Conservation (phyloP, 768 basidiomycete genomes). For the Lactarius evosmus region DNA sequence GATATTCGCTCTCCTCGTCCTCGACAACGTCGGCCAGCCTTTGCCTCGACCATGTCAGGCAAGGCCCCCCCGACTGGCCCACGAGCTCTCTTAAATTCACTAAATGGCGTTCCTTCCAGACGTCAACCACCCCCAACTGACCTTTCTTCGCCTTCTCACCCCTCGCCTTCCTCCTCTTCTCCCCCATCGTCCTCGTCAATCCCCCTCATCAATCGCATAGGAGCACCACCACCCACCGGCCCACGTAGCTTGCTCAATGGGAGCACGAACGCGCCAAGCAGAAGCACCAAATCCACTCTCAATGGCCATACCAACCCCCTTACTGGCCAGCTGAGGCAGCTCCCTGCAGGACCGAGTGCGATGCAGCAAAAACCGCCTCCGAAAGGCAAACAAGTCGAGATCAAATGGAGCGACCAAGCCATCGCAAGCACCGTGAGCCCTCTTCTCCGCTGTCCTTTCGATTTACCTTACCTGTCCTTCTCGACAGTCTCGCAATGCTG, state of each 20-base stretch:
- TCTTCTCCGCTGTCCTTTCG: slow-evolving; percentile 15
- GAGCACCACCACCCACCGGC: slow-evolving; percentile 59
- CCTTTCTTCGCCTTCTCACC: slow-evolving; percentile 19
- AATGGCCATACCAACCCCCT: slow-evolving; percentile 42
- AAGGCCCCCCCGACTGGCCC: slow-evolving; percentile 76
- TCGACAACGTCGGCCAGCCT: slow-evolving; percentile 26
- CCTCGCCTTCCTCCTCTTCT: slow-evolving; percentile 32
- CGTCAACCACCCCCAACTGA: slow-evolving; percentile 25
- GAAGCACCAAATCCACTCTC: slow-evolving; percentile 42
- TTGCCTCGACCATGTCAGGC: slow-evolving; percentile 56
- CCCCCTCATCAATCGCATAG: slow-evolving; percentile 41
- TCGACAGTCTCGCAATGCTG: slow-evolving; percentile 22
- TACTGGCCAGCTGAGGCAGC: slow-evolving; percentile 31
- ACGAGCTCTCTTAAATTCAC: slow-evolving; percentile 56
- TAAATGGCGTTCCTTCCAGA: slow-evolving; percentile 33
- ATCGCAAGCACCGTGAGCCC: slow-evolving; percentile 36
- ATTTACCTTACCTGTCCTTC: slow-evolving; percentile 21
- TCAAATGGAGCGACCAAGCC: slow-evolving; percentile 33
- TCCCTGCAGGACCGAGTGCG: slow-evolving; percentile 36
- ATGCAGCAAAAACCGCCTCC: slow-evolving; percentile 33
- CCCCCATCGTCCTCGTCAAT: slow-evolving; percentile 38
- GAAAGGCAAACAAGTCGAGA: slow-evolving; percentile 45
- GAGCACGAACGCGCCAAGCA: slow-evolving; percentile 24
- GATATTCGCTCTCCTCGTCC: slow-evolving; percentile 13
- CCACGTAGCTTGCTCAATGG: slow-evolving; percentile 57